These are phyloP conservation scores for Scheffersomyces spartinae DNA, from an alignment of 805 yeast species.

Conservation along the genomic window DNA sequence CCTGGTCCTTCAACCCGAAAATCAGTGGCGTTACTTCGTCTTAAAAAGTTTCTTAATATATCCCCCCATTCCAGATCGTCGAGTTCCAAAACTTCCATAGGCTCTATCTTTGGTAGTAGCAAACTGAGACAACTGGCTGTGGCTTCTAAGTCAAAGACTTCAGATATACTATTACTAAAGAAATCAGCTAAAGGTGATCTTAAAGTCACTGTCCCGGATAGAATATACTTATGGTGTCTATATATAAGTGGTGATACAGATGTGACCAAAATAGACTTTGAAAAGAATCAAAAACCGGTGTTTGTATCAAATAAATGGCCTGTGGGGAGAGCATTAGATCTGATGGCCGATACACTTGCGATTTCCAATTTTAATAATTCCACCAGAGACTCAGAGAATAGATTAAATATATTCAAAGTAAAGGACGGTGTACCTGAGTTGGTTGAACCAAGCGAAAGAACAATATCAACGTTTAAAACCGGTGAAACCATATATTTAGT, in stretches of 20 bases:
- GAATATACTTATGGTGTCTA: slow-evolving; percentile 39
- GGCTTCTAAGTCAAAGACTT: slow-evolving; percentile 11
- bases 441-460: slow-evolving; percentile 19
- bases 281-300: slow-evolving; percentile 19
- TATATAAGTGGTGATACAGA: slow-evolving; percentile 20
- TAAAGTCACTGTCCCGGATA: slow-evolving; percentile 28
- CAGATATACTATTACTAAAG: slow-evolving; percentile 28
- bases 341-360: slow-evolving; percentile 33
- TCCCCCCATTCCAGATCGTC: slow-evolving; percentile 2
- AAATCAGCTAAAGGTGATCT: slow-evolving; percentile 42
- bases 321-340: slow-evolving; percentile 47
- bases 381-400: slow-evolving; percentile 26
- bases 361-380: slow-evolving; percentile 40
- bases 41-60: slow-evolving; percentile 8
- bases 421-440: slow-evolving; percentile 6
- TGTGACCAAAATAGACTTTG: slow-evolving; percentile 13
- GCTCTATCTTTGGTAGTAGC: slow-evolving; percentile 1
- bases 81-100: slow-evolving; percentile 3
- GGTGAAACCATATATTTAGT: slow-evolving; percentile 44
- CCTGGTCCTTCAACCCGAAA: slow-evolving; percentile 12
- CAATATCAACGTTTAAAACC: slow-evolving; percentile 25
- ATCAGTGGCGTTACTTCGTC: slow-evolving; percentile 1
- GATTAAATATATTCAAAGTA: slow-evolving; percentile 36
- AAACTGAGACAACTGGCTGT: background rate
- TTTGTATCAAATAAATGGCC: slow-evolving; percentile 48